Percentiles rank a stretch among this genome's conserved stretches.
phyloP scores from a whole-genome alignment of 805 yeast species.

The Wickerhamiella lipophila region DNA sequence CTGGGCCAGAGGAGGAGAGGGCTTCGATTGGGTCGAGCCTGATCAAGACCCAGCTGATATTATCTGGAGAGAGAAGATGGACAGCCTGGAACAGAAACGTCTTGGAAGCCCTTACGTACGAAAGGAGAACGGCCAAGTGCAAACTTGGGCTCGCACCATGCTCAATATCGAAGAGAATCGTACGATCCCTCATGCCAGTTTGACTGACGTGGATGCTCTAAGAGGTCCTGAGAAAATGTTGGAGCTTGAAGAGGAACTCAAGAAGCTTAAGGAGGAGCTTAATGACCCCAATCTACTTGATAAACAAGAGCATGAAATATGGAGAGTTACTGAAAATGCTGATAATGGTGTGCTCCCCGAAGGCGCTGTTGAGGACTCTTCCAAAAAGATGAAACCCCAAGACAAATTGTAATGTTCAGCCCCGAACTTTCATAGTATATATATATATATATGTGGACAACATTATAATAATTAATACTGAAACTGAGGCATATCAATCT shows the following conservation, averaged over 20 bases:
- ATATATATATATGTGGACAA: no score
- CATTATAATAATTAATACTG: no score
- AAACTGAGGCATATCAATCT: no score
- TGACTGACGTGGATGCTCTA: slow-evolving; percentile 23
- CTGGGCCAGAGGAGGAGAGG: slow-evolving; percentile 80
- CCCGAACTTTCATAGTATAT: no score
- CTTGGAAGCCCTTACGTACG: slow-evolving; percentile 21
- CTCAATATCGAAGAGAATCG: slow-evolving; percentile 17
- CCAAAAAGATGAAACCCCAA: no score
- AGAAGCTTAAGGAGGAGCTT: slow-evolving; percentile 16
- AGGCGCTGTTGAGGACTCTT: neutral
- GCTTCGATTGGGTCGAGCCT: slow-evolving; percentile 81
- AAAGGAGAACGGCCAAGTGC: slow-evolving; percentile 17
- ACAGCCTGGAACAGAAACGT: slow-evolving; percentile 17
- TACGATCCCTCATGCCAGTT: slow-evolving; percentile 27
- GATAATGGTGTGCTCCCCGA: neutral
- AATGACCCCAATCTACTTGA: neutral
- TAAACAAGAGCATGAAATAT: neutral
- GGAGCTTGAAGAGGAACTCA: slow-evolving; percentile 12
- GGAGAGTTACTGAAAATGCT: neutral
- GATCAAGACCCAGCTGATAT: slow-evolving; percentile 77
- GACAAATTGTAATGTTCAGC: no score
- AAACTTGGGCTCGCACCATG: slow-evolving; percentile 24
- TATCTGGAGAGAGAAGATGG: slow-evolving; percentile 26
- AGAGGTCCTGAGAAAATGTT: slow-evolving; percentile 11